Conservation (phyloP, 2,329 filamentous ascomycete genomes). For the Parafenestella ontariensis region DNA sequence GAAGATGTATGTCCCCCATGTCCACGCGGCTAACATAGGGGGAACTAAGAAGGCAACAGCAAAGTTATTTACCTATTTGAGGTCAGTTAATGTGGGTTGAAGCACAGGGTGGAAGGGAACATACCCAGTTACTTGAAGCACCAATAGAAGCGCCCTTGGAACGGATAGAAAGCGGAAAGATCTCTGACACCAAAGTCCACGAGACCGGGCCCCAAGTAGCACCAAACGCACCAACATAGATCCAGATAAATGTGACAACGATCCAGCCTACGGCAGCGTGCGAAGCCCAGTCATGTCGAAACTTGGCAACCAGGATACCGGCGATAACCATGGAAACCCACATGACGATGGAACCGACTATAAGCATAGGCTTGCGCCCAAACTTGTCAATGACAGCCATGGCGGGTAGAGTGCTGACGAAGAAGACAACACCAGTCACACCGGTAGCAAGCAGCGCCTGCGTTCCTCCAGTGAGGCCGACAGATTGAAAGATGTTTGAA, state of each 20-base stretch:
- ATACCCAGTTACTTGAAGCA: conserved; percentile 48
- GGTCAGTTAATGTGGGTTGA: not conserved
- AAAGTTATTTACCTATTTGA: conserved; percentile 44
- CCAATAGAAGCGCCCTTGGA: conserved; percentile 47
- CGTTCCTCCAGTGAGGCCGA: conserved; percentile 60
- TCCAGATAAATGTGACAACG: conserved; percentile 41
- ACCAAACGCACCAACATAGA: conserved; percentile 39
- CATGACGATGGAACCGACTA: conserved; percentile 56
- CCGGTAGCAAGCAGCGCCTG: conserved; percentile 68
- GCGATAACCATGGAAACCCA: conserved; percentile 44
- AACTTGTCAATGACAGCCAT: conserved; percentile 64
- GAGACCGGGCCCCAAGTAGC: conserved; percentile 39
- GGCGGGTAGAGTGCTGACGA: conserved; percentile 64
- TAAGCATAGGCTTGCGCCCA: conserved; percentile 62
- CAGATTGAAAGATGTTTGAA: conserved; percentile 65
- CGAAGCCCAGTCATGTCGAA: conserved; percentile 31
- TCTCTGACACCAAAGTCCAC: conserved; percentile 41
- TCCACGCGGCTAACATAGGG: conserved; percentile 42
- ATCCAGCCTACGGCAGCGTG: conserved; percentile 35
- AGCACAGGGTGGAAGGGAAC: conserved; percentile 1
- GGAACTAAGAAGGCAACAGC: conserved; percentile 46
- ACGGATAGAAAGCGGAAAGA: conserved; percentile 48
- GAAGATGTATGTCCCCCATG: conserved; percentile 50
- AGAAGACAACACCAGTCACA: conserved; percentile 65
- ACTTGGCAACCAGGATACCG: conserved; percentile 38